Percentiles rank a stretch among this genome's conserved stretches.
Evolutionary conservation across 1,284 basidiomycete genomes (phyloP).

Genomic region (Pterula multifida): DNA sequence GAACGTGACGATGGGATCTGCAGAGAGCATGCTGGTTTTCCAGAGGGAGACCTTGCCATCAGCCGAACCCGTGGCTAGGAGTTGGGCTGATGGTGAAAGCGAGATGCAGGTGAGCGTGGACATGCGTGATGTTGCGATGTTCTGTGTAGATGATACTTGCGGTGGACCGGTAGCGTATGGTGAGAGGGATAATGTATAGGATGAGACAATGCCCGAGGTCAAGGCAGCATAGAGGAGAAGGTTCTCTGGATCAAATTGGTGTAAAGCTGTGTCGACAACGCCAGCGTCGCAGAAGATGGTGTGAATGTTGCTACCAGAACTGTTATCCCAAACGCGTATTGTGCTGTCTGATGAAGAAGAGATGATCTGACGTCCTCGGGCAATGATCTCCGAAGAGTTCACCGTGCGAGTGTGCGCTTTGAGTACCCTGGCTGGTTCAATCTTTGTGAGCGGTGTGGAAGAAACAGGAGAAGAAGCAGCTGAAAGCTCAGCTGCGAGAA

Average conservation of each 20-base stretch:
- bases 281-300: conserved; percentile 15
- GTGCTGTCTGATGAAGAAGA: conserved; percentile 56
- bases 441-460: conserved; percentile 12
- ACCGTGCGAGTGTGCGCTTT: conserved; percentile 58
- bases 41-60: conserved; percentile 50
- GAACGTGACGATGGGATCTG: conserved; percentile 26
- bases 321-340: conserved; percentile 67
- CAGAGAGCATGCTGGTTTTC: conserved; percentile 31
- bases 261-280: background rate
- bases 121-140: background rate
- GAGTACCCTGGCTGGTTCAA: conserved; percentile 44
- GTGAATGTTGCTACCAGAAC: conserved; percentile 35
- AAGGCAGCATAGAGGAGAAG: background rate
- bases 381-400: conserved; percentile 49
- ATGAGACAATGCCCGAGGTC: background rate
- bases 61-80: conserved; percentile 23
- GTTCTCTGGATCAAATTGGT: background rate
- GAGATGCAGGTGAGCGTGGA: background rate
- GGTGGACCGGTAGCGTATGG: background rate
- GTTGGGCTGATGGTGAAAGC: background rate
- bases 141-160: background rate
- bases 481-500: conserved; percentile 46
- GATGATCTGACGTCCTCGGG: conserved; percentile 52
- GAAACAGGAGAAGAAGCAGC: conserved; percentile 14
- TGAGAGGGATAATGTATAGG: background rate